Percentiles rank a stretch among this genome's conserved stretches.
Conservation (phyloP, 306 rosid genomes). For the Canavalia ensiformis region DNA sequence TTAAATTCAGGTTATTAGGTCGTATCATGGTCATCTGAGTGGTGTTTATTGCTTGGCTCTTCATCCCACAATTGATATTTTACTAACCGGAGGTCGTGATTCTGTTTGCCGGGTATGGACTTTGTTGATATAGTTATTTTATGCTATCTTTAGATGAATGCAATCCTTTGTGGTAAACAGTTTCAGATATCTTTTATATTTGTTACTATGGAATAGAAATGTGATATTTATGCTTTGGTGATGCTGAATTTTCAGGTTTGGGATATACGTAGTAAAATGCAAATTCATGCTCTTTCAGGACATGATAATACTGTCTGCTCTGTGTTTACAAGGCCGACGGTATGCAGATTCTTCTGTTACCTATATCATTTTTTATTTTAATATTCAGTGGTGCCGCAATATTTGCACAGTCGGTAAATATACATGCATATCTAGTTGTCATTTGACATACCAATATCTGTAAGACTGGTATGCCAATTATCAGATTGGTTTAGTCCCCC, state of each 20-base stretch:
- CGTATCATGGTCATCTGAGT: conserved; percentile 98
- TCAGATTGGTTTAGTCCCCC: conserved; percentile 27
- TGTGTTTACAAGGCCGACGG: conserved; percentile 91
- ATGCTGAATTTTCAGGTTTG: conserved; percentile 76
- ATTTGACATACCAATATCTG: conserved; percentile 18
- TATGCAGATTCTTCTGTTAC: conserved; percentile 52
- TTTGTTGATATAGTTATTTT: conserved; percentile 43
- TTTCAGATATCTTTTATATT: background rate
- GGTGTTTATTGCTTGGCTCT: conserved; percentile 98
- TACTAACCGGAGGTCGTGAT: conserved; percentile 99
- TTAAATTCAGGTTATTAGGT: conserved; percentile 78
- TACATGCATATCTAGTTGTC: conserved; percentile 9
- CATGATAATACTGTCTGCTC: conserved; percentile 99
- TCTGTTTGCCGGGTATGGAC: conserved; percentile 96
- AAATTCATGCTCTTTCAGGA: conserved; percentile 89
- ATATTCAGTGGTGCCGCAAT: background rate
- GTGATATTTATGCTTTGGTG: conserved; percentile 39
- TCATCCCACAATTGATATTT: conserved; percentile 94
- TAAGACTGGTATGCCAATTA: conserved; percentile 33
- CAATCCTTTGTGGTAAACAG: conserved; percentile 29
- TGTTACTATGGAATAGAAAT: conserved; percentile 35
- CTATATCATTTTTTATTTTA: conserved; percentile 1
- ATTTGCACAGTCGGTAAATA: conserved; percentile 19
- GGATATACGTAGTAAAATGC: conserved; percentile 99
- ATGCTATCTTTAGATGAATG: conserved; percentile 35